These are phyloP conservation scores for Xylaria sp. DNA, from an alignment of 2,329 filamentous ascomycete genomes.

Conservation along the genomic window DNA sequence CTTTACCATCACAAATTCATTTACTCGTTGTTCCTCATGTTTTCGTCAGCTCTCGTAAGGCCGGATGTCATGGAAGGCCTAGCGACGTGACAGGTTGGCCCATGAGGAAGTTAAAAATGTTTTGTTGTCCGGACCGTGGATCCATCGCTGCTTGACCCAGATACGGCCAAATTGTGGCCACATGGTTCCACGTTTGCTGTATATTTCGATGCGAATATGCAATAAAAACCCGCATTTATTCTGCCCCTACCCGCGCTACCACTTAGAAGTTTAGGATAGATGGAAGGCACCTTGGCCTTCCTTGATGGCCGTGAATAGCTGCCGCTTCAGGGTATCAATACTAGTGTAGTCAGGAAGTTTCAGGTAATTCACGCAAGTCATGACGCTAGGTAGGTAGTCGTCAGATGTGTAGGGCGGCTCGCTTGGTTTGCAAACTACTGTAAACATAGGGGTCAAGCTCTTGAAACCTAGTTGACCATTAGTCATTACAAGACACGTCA, in stretches of 20 bases:
- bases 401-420: conserved; percentile 93
- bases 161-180: conserved; percentile 37
- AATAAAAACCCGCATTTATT: conserved; percentile 27
- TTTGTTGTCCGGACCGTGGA: conserved; percentile 26
- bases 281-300: conserved; percentile 99
- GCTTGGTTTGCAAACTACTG: conserved; percentile 98
- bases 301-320: conserved; percentile 85
- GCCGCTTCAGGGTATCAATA: conserved; percentile 79
- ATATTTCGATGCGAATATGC: conserved; percentile 37
- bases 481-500: conserved; percentile 42
- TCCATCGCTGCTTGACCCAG: conserved; percentile 28
- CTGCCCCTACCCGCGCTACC: conserved; percentile 4
- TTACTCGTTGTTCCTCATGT: conserved; percentile 30
- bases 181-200: conserved; percentile 34
- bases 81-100: conserved; percentile 29
- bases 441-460: conserved; percentile 97
- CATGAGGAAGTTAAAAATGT: conserved; percentile 38
- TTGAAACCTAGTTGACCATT: conserved; percentile 80
- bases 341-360: conserved; percentile 95
- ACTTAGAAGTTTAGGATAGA: conserved; percentile 70
- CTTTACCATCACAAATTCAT: conserved; percentile 25
- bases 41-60: conserved; percentile 23
- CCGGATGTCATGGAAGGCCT: conserved; percentile 1
- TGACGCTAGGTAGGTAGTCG: conserved; percentile 98
- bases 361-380: conserved; percentile 99